Percentiles rank a stretch among this genome's conserved stretches.
phyloP scores from a whole-genome alignment of 148 eudicot species.

The Euryodendron excelsum region DNA sequence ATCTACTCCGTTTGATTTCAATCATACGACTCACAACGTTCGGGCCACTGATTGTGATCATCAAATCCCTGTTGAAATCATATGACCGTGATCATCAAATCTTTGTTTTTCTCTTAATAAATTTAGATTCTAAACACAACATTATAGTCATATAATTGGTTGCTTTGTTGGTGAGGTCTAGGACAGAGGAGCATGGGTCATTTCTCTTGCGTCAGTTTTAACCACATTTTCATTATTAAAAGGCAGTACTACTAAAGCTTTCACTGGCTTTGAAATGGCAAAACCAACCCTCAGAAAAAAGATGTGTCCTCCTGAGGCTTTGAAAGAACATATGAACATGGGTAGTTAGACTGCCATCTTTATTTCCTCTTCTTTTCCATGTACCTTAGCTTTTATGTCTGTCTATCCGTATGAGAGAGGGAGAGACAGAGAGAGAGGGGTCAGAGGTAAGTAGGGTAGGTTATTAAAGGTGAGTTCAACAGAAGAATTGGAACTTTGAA shows the following conservation, averaged over 20 bases:
- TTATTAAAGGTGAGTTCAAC: too few species aligned
- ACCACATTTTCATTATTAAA: not conserved
- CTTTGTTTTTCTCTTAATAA: too few species aligned
- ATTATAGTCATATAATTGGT: too few species aligned
- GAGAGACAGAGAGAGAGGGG: too few species aligned
- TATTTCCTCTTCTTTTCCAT: conserved; percentile 11
- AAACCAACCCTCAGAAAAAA: conserved; percentile 10
- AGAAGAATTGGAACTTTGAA: too few species aligned
- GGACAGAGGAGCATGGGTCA: not conserved
- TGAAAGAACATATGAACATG: conserved; percentile 15
- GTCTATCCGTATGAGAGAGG: not conserved
- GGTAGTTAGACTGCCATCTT: conserved; percentile 16
- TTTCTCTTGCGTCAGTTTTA: not conserved
- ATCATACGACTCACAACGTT: too few species aligned
- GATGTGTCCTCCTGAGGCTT: conserved; percentile 5
- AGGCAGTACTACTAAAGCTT: conserved; percentile 9
- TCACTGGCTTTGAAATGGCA: not conserved
- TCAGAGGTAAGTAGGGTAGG: too few species aligned
- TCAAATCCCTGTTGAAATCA: not conserved
- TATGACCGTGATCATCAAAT: too few species aligned
- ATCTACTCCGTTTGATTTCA: conserved; percentile 2
- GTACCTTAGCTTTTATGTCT: conserved; percentile 3
- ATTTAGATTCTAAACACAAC: too few species aligned
- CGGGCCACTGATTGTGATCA: too few species aligned
- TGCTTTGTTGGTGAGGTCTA: not conserved